Evolutionary conservation across 768 basidiomycete species (phyloP), one percentile per base, ranked within the genome.

Genomic region (Amanita jacksonii): DNA sequence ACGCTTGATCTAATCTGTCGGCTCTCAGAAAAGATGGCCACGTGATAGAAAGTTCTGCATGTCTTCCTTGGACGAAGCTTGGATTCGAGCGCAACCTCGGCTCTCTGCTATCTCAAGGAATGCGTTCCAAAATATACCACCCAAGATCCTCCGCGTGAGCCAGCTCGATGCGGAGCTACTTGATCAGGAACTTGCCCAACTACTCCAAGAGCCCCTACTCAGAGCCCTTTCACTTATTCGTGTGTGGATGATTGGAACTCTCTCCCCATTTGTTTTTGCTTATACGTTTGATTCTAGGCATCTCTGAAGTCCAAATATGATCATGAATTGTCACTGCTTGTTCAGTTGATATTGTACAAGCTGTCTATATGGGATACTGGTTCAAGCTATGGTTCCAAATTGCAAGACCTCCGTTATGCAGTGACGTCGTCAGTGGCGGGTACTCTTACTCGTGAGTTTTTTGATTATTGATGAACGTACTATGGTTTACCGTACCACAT

Each of bases 121-220:
- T 9, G 51, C 79, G 18, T 53, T 52, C 16, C 48, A 61, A 4
- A 43, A 56, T n/a, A 60, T 66, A 19, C 43, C 49, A 37, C 57
- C 70, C 20, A 72, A 81, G n/a, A 64, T 81, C 23, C 67, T 78
- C 19, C 85, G 92, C 34, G 90, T 98, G 38, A 85, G 86, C 6
- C 88, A 94, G 61, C 77, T 97, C 42, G 94, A 98, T 60, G 79
- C 93, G 3, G 84, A 90, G 53, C 70, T 93, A 18, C 73, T 97
- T 38, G 94, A 98, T 64, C 77, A 81, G 51, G 91, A 96, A 50
- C 75, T 98, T 13, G 77, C 85, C 24, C 73, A 79, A 22, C 64
- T 96, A 48, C 70, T 98, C 24, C 79, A 77, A 54, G 86, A 86
- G 43, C 92, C 91, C n/a, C 60, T 97, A 38, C 67, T 69, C 49